Conservation (phyloP, 768 basidiomycete genomes). For the Amyloporia xantha region DNA sequence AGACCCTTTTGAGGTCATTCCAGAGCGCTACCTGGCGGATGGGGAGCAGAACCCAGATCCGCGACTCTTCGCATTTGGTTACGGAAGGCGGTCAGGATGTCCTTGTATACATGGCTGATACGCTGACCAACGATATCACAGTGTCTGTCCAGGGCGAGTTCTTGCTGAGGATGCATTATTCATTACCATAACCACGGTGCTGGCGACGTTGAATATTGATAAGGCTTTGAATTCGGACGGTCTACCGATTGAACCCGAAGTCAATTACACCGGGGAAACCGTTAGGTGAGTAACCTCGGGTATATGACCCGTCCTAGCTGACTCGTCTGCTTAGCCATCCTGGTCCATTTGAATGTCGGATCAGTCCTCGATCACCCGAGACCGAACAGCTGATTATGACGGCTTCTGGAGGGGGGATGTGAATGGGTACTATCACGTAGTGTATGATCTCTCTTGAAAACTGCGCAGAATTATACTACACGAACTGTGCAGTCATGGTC, state of each 20-base stretch:
- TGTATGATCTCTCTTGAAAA: too few species aligned
- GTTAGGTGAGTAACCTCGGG: background rate
- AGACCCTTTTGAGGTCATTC: conserved; percentile 4
- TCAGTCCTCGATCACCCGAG: background rate
- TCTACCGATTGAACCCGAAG: background rate
- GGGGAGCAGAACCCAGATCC: conserved; percentile 5
- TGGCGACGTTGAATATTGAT: conserved; percentile 13
- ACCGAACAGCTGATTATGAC: too few species aligned
- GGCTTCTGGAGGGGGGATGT: too few species aligned
- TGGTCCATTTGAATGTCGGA: background rate
- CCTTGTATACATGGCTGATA: background rate
- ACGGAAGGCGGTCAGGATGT: conserved; percentile 1
- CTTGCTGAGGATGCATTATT: conserved; percentile 14
- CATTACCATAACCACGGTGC: conserved; percentile 11
- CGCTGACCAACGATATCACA: background rate
- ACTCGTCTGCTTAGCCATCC: background rate
- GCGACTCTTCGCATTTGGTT: conserved; percentile 10
- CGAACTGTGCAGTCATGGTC: too few species aligned
- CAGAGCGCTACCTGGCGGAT: conserved; percentile 7
- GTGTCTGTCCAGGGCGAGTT: conserved; percentile 13
- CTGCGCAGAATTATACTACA: too few species aligned
- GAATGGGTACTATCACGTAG: too few species aligned
- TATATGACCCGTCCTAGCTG: background rate
- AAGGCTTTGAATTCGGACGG: conserved; percentile 15
- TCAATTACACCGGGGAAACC: background rate